These are phyloP conservation scores for Sugiyamaella qingdaonensis DNA, from an alignment of 805 yeast species.

Conservation along the genomic window DNA sequence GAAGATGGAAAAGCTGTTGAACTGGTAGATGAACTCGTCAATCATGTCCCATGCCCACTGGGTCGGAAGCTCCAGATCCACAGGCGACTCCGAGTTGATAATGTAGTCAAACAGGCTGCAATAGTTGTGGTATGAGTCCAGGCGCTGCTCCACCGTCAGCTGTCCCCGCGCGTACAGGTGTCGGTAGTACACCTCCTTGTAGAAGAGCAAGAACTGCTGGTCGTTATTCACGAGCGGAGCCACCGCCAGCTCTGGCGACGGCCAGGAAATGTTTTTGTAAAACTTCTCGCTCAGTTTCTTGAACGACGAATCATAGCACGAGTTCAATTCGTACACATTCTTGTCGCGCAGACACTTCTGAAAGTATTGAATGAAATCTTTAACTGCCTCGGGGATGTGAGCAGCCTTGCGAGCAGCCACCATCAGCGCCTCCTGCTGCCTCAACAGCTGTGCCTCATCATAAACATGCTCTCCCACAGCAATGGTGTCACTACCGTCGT, in stretches of 20 bases:
- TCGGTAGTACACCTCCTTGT: conserved; percentile 49
- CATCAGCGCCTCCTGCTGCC: conserved; percentile 31
- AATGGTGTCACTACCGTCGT: conserved; percentile 18
- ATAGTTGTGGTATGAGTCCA: conserved; percentile 47
- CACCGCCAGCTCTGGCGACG: conserved; percentile 41
- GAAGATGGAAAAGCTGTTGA: conserved; percentile 42
- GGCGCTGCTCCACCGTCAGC: conserved; percentile 43
- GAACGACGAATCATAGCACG: conserved; percentile 44
- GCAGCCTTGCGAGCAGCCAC: conserved; percentile 23
- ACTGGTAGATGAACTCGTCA: conserved; percentile 51
- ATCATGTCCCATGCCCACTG: conserved; percentile 51
- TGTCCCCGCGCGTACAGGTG: conserved; percentile 44
- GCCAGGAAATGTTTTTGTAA: conserved; percentile 43
- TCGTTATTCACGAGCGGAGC: conserved; percentile 43
- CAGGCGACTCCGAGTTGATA: conserved; percentile 43
- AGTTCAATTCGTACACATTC: conserved; percentile 41
- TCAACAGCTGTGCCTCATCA: conserved; percentile 31
- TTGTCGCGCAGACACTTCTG: conserved; percentile 40
- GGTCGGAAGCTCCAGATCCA: conserved; percentile 43
- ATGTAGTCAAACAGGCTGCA: conserved; percentile 45
- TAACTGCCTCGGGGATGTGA: conserved; percentile 42
- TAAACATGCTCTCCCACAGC: conserved; percentile 26
- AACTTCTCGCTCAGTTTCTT: conserved; percentile 44
- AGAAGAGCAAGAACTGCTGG: conserved; percentile 42
- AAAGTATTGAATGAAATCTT: conserved; percentile 41